Base-by-base conservation (phyloP, 805 yeast species). In the Torulaspora quercuum region DNA sequence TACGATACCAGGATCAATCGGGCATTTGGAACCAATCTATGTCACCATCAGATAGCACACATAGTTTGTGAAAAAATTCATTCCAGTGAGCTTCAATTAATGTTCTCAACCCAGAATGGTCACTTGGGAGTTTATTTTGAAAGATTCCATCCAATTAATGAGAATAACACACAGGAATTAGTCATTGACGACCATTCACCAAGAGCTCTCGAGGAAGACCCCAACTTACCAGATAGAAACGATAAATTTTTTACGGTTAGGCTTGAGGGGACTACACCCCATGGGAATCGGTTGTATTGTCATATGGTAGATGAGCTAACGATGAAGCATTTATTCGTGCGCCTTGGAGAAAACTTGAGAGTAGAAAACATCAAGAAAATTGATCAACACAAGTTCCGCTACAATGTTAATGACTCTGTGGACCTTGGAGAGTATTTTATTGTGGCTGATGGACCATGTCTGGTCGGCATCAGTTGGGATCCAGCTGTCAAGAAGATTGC, bases 391-490 rank as follows among this genome's bases (percentile, higher is more conserved):
- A 25, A 32, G 24, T 15, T 18, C 3, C 25, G 25, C 10, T 34
- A 38, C 7, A 37, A 42, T 12, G 39, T 42, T 3, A 27, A 31
- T 13, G 45, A 42, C 22, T 37, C 45, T 3, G 17, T 29, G 7
- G 27, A 31, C 22, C 12, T 42, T 17, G 45, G 45, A n/a, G 12
- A 24, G 14, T 29, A 15, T 13, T 41, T 33, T 25, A 37, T 40
- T 8, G 42, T 43, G 9, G 44, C 44, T 9, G 32, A 31, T 9
- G 33, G 27, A n/a, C 6, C 32, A 5, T 17, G 23, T 7, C 15
- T 42, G 14, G 23, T 11, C 17, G n/a, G 31, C 6, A 27, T 7
- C 14, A 18, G 22, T 3, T 40, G 44, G 42, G 3, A 25, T n/a
- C n/a, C n/a, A n/a, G n/a, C n/a, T n/a, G n/a, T n/a, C n/a, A n/a